Percentiles rank a stretch among this genome's conserved stretches.
These are phyloP conservation scores for Sabuloglossum arenarium DNA, from an alignment of 495 filamentous ascomycete genomes.

Conservation along the genomic window DNA sequence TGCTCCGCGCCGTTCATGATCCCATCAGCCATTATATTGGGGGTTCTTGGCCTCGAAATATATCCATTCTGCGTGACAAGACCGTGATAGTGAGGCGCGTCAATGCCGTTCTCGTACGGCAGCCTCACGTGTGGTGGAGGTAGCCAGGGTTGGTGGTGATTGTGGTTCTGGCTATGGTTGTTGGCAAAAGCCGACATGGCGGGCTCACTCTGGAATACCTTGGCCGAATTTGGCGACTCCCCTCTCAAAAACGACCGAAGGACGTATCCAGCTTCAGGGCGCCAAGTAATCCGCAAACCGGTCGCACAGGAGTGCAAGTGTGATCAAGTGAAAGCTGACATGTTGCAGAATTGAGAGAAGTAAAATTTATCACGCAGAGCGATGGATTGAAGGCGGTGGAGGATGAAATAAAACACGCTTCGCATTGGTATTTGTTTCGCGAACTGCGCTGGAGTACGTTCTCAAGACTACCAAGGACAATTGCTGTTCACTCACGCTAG, in stretches of 20 bases:
- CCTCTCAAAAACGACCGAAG: not conserved
- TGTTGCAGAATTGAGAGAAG: not conserved
- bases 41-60: not conserved
- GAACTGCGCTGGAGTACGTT: not conserved
- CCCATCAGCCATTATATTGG: constrained; percentile 6
- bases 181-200: not conserved
- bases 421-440: not conserved
- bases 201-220: not conserved
- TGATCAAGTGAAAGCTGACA: not conserved
- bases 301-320: not conserved
- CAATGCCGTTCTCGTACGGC: not conserved
- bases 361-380: not conserved
- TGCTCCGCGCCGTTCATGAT: constrained; percentile 26
- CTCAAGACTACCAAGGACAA: not conserved
- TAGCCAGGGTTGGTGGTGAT: not conserved
- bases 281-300: not conserved
- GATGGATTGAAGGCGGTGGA: not conserved
- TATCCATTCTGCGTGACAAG: not conserved
- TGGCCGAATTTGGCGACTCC: not conserved
- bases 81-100: not conserved
- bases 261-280: not conserved
- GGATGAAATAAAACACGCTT: not conserved
- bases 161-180: not conserved
- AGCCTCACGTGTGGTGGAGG: not conserved
- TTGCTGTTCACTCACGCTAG: not conserved